These are phyloP conservation scores for Suhomyces taliae DNA, from an alignment of 1,139 yeast species.

Conservation along the genomic window DNA sequence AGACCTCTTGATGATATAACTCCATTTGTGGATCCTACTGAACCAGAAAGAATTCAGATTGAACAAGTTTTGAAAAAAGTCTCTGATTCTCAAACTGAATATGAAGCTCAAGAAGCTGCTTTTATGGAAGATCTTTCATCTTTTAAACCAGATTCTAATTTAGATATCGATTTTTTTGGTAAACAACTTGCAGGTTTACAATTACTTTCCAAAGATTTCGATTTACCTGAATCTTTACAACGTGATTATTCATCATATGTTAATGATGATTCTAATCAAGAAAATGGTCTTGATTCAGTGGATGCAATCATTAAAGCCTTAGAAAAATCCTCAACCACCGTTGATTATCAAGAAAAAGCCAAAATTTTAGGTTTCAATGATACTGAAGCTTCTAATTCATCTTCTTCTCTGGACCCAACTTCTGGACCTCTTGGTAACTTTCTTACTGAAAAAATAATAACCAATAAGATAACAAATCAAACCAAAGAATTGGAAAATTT, in stretches of 20 bases:
- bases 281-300: not conserved
- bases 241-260: constrained; percentile 14
- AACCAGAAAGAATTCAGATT: constrained; percentile 25
- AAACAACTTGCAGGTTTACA: constrained; percentile 77
- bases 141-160: constrained; percentile 2
- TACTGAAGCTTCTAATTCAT: constrained; percentile 19
- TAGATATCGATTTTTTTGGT: constrained; percentile 55
- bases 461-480: constrained; percentile 64
- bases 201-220: constrained; percentile 72
- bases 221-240: constrained; percentile 58
- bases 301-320: constrained; percentile 7
- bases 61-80: constrained; percentile 35
- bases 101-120: constrained; percentile 23
- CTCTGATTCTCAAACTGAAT: constrained; percentile 30
- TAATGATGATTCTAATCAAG: constrained; percentile 4
- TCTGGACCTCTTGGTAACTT: constrained; percentile 37
- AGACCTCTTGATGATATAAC: constrained; percentile 1
- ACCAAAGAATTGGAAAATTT: constrained; percentile 71
- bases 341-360: constrained; percentile 30
- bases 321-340: constrained; percentile 1
- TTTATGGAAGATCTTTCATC: constrained; percentile 20
- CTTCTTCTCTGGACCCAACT: constrained; percentile 21
- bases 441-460: constrained; percentile 51
- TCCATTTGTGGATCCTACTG: constrained; percentile 6
- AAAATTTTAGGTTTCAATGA: constrained; percentile 32